Percentiles rank a stretch among this genome's conserved stretches.
These are phyloP conservation scores for Nemania diffusa DNA, from an alignment of 2,329 filamentous ascomycete genomes.

Conservation along the genomic window DNA sequence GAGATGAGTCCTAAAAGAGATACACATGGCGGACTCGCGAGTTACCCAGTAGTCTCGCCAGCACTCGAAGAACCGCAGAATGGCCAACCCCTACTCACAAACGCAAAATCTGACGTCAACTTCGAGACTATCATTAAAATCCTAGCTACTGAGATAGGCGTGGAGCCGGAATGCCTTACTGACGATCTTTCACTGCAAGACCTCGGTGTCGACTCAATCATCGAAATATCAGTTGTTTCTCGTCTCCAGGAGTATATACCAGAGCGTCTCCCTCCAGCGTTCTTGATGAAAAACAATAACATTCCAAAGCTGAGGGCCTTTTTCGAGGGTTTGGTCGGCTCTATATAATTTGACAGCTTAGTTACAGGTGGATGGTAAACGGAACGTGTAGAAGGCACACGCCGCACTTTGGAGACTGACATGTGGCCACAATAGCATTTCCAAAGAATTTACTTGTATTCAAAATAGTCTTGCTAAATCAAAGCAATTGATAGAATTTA, in stretches of 20 bases:
- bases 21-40: neutral
- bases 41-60: neutral
- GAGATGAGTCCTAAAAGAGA: conserved; percentile 1
- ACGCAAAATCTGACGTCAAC: neutral
- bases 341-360: too few species aligned
- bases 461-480: too few species aligned
- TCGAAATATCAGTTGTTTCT: conserved; percentile 9
- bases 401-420: too few species aligned
- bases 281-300: conserved; percentile 7
- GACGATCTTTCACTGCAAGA: conserved; percentile 11
- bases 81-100: neutral
- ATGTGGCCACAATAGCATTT: too few species aligned
- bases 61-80: neutral
- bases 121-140: conserved; percentile 3
- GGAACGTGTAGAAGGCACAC: too few species aligned
- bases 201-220: conserved; percentile 13
- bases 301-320: conserved; percentile 6
- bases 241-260: conserved; percentile 9
- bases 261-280: conserved; percentile 5
- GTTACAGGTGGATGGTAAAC: too few species aligned
- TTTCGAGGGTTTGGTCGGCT: neutral
- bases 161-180: conserved; percentile 3
- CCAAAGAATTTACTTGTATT: too few species aligned
- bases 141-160: conserved; percentile 10
- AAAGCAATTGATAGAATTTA: too few species aligned